Conservation (phyloP, 371 early-diverging fungal genomes). For the Syncephalastrum sp. region DNA sequence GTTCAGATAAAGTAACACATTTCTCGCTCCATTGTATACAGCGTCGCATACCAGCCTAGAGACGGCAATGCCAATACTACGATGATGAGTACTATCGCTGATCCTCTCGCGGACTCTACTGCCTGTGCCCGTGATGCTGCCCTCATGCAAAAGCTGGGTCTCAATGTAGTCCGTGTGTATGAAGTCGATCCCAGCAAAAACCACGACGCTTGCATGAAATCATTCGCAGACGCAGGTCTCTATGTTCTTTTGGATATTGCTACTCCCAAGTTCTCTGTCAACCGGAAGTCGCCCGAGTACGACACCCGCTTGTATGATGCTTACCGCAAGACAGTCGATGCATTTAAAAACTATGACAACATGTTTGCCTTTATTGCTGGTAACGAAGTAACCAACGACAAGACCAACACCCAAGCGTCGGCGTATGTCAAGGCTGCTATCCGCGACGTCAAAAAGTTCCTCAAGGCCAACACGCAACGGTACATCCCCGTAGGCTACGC, state of each 20-base stretch:
- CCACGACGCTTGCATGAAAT: slow-evolving; percentile 78
- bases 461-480: slow-evolving; percentile 39
- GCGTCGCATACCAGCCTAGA: slow-evolving; percentile 77
- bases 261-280: slow-evolving; percentile 61
- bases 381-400: slow-evolving; percentile 79
- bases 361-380: slow-evolving; percentile 77
- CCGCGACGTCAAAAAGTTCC: slow-evolving; percentile 70
- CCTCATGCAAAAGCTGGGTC: slow-evolving; percentile 65
- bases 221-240: slow-evolving; percentile 65
- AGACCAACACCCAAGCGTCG: slow-evolving; percentile 63
- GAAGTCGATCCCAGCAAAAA: slow-evolving; percentile 65
- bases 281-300: slow-evolving; percentile 70
- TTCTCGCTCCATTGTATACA: slow-evolving; percentile 1
- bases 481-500: slow-evolving; percentile 80
- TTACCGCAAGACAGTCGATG: slow-evolving; percentile 62
- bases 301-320: slow-evolving; percentile 53
- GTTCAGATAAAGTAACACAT: background rate
- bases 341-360: slow-evolving; percentile 66
- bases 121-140: slow-evolving; percentile 70
- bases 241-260: slow-evolving; percentile 74
- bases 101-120: slow-evolving; percentile 63
- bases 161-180: slow-evolving; percentile 80
- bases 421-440: slow-evolving; percentile 74
- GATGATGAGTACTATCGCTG: slow-evolving; percentile 19
- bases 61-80: slow-evolving; percentile 15